These are phyloP conservation scores for Phytopythium vexans DNA, from an alignment of 352 stramenopile genomes.

Conservation along the genomic window DNA sequence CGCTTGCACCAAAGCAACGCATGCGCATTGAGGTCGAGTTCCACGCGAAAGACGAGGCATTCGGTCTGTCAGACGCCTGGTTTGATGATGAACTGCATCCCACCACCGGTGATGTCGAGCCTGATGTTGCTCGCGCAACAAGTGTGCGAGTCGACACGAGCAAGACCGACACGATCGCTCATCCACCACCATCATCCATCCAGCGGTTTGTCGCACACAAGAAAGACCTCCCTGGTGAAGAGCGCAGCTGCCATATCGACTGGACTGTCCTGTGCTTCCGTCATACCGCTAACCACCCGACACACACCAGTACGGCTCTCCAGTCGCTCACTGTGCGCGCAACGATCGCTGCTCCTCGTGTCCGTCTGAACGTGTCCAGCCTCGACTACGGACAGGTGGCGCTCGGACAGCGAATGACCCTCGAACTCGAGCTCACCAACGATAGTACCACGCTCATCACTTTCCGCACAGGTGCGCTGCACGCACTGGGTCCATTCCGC, in stretches of 20 bases:
- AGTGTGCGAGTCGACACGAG: slow-evolving; percentile 13
- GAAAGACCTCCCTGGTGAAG: slow-evolving; percentile 25
- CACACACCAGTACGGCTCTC: slow-evolving; percentile 11
- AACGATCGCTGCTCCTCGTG: slow-evolving; percentile 47
- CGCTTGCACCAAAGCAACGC: slow-evolving; percentile 31
- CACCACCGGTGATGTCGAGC: too few relatives aligned
- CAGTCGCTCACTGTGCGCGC: slow-evolving; percentile 70
- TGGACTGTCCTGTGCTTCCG: slow-evolving; percentile 81
- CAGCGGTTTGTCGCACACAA: background rate
- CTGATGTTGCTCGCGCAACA: background rate
- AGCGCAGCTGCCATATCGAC: slow-evolving; percentile 67
- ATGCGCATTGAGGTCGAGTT: slow-evolving; percentile 86
- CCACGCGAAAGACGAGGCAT: slow-evolving; percentile 39
- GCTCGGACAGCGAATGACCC: slow-evolving; percentile 62
- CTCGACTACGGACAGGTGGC: slow-evolving; percentile 88
- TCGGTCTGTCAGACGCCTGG: slow-evolving; percentile 21
- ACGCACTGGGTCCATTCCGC: slow-evolving; percentile 79
- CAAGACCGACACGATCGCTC: background rate
- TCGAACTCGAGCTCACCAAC: slow-evolving; percentile 67
- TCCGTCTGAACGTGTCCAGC: slow-evolving; percentile 35
- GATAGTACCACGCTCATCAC: slow-evolving; percentile 24
- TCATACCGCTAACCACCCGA: slow-evolving; percentile 8
- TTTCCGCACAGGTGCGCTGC: slow-evolving; percentile 57
- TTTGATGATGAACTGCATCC: background rate
- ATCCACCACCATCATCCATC: background rate